phyloP scores from a whole-genome alignment of 1,284 basidiomycete genomes.

The Phylloboletellus chloephorus region DNA sequence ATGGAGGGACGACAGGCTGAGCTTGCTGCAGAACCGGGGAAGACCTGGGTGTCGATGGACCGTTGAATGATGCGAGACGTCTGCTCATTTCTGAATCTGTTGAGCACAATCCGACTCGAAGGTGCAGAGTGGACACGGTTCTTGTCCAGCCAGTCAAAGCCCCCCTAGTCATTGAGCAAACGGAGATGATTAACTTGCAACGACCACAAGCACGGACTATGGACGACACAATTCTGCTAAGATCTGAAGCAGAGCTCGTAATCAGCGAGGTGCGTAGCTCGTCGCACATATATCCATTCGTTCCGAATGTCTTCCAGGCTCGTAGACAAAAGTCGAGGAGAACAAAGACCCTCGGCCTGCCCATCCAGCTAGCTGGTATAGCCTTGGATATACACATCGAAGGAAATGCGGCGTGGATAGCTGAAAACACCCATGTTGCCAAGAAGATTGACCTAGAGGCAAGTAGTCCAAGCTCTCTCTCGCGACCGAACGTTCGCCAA shows the following conservation, averaged over 20 bases:
- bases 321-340: slow-evolving; percentile 69
- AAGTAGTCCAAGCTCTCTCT: slow-evolving; percentile 14
- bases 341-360: slow-evolving; percentile 66
- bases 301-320: slow-evolving; percentile 37
- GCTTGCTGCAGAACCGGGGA: slow-evolving; percentile 51
- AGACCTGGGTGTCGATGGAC: slow-evolving; percentile 66
- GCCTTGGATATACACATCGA: slow-evolving; percentile 66
- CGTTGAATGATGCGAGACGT: slow-evolving; percentile 68
- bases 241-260: slow-evolving; percentile 70
- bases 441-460: slow-evolving; percentile 76
- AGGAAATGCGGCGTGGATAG: slow-evolving; percentile 72
- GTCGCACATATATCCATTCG: slow-evolving; percentile 1
- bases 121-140: too few relatives aligned
- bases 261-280: slow-evolving; percentile 52
- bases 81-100: too few relatives aligned
- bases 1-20: slow-evolving; percentile 37
- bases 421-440: slow-evolving; percentile 75
- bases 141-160: too few relatives aligned
- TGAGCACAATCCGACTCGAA: too few relatives aligned
- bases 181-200: slow-evolving; percentile 3
- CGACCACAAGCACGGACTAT: slow-evolving; percentile 8
- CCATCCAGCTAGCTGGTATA: slow-evolving; percentile 71
- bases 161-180: too few relatives aligned
- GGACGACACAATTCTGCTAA: slow-evolving; percentile 46
- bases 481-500: slow-evolving; percentile 7